phyloP scores from a whole-genome alignment of 805 yeast species.

The Ogataea zsoltii region DNA sequence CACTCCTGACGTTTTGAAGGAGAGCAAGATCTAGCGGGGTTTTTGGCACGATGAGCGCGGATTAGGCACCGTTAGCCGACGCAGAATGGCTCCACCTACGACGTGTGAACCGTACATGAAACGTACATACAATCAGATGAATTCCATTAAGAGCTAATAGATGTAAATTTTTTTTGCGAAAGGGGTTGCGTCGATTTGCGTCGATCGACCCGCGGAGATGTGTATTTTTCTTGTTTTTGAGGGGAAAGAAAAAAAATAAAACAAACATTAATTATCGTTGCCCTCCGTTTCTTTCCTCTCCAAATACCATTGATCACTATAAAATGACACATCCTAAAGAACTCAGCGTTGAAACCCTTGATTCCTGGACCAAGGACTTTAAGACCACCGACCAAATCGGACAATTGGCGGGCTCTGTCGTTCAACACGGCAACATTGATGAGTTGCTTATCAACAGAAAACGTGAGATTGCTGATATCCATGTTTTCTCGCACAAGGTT shows the following conservation, averaged over 20 bases:
- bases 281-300: not conserved
- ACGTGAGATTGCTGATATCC: constrained; percentile 31
- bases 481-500: constrained; percentile 44
- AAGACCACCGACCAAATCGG: constrained; percentile 27
- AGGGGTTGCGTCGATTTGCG: not conserved
- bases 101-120: too few relatives aligned
- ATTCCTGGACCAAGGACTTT: constrained; percentile 31
- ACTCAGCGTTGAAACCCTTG: constrained; percentile 18
- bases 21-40: constrained; percentile 28
- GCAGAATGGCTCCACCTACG: too few relatives aligned
- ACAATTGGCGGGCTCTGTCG: constrained; percentile 34
- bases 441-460: constrained; percentile 40
- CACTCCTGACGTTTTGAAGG: constrained; percentile 41
- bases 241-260: too few relatives aligned
- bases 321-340: constrained; percentile 16
- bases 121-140: too few relatives aligned
- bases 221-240: too few relatives aligned
- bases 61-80: too few relatives aligned
- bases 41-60: not conserved
- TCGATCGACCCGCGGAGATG: constrained; percentile 3
- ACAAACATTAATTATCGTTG: not conserved
- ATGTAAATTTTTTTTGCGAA: too few relatives aligned
- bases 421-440: constrained; percentile 39
- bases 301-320: not conserved
- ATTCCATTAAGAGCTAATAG: too few relatives aligned